A percentile compares a stretch with the other conserved stretches of the same genome.
Evolutionary conservation across 208 protist species (phyloP).

Genomic region (Herpetomonas tarakana): DNA sequence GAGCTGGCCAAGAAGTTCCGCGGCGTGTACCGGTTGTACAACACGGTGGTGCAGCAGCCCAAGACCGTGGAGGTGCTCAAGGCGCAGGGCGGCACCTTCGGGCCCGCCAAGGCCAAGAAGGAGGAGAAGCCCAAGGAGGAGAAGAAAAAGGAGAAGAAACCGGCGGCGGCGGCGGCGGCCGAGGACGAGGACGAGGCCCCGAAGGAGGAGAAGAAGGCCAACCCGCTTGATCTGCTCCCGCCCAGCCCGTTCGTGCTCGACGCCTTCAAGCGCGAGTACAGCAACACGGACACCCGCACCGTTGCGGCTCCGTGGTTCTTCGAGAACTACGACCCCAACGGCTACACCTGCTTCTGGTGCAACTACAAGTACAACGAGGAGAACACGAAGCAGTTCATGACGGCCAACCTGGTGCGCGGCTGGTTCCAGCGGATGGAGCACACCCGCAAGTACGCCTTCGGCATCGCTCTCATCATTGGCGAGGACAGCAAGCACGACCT

Average conservation of each 20-base stretch:
- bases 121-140: conserved; percentile 25
- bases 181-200: conserved; percentile 38
- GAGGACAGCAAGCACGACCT: conserved; percentile 75
- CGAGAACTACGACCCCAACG: conserved; percentile 51
- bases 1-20: conserved; percentile 61
- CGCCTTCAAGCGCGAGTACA: conserved; percentile 76
- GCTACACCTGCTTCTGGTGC: conserved; percentile 76
- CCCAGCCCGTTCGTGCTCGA: conserved; percentile 69
- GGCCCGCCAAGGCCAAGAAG: conserved; percentile 34
- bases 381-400: conserved; percentile 85
- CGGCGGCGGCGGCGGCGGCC: conserved; percentile 16
- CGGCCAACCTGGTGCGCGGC: conserved; percentile 72
- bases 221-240: conserved; percentile 58
- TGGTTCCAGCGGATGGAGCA: conserved; percentile 89
- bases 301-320: conserved; percentile 73
- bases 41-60: conserved; percentile 77
- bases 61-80: conserved; percentile 64
- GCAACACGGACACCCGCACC: conserved; percentile 73
- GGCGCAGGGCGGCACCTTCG: conserved; percentile 38
- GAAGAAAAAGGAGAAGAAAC: conserved; percentile 37
- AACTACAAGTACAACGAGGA: conserved; percentile 84
- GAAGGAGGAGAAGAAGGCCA: conserved; percentile 68
- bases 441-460: conserved; percentile 81
- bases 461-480: conserved; percentile 74
- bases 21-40: conserved; percentile 63